Evolutionary conservation across 768 basidiomycete species (phyloP), one percentile per base, ranked within the genome.

Genomic region (Boletus bicolor): DNA sequence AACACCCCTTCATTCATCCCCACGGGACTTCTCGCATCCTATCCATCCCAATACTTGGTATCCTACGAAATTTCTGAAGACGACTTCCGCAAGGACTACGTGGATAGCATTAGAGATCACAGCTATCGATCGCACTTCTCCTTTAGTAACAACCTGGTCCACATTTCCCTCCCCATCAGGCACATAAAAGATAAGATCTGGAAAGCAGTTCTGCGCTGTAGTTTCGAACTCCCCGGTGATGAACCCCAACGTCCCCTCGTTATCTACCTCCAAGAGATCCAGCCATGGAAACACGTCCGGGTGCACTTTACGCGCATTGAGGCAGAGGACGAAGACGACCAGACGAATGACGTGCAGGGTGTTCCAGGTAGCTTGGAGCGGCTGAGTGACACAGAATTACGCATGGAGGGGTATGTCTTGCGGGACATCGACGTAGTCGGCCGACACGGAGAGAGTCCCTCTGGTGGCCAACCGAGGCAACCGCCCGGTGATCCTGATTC

Each of bases 141-240:
- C 42, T 34, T 64, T 46, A 58, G 34, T 21, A 67, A 68, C 41
- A 65, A 59, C 39, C 15, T 57, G 12, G 55, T 68, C n/a, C 57
- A 43, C n/a, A 69, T 68, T 38, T 41, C 35, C 10, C 44, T 58
- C 24, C 67, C 65, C 3, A 36, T 68, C 49, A 68, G 63, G 26
- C 58, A 51, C 5, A 1, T 63, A n/a, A 24, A 30, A 5, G 63
- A 43, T 1, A 51, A 46, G 12, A 45, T 64, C 5, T 69, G 54
- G 49, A 65, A 65, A 37, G 67, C 58, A 6, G 46, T 67, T n/a
- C n/a, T 68, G 12, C 54, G 66, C 0, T 68, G 66, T 21, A 68
- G 67, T 26, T 57, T 67, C 8, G 56, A 64, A 2, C 58, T 56
- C 41, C 62, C 62, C 0, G 49, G 26, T 3, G 50, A 53, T 10